These are phyloP conservation scores for Chamaenerion angustifolium DNA, from an alignment of 345 rosid species.

Conservation along the genomic window DNA sequence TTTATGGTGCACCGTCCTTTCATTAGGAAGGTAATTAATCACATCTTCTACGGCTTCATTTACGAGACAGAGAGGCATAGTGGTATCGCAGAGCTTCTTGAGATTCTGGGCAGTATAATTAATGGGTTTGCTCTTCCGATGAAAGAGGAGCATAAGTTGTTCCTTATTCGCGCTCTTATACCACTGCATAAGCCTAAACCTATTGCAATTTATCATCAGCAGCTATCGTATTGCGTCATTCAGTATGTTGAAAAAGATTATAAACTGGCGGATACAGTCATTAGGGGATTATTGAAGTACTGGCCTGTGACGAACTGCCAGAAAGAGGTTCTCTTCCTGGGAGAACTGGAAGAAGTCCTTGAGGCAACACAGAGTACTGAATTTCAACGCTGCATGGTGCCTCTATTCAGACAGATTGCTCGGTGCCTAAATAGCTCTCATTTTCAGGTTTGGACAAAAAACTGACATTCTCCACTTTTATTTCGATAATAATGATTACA, in stretches of 20 bases:
- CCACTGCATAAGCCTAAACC: conserved; percentile 85
- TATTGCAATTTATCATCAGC: conserved; percentile 57
- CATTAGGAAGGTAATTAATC: conserved; percentile 64
- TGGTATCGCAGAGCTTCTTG: conserved; percentile 72
- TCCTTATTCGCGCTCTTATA: conserved; percentile 74
- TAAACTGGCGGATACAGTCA: conserved; percentile 72
- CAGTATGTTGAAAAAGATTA: conserved; percentile 94
- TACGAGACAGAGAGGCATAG: conserved; percentile 82
- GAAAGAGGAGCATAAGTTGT: conserved; percentile 88
- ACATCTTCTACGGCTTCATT: conserved; percentile 71
- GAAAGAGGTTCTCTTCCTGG: conserved; percentile 82
- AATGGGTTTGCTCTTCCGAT: conserved; percentile 92
- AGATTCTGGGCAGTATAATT: conserved; percentile 79
- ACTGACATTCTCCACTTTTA: no score
- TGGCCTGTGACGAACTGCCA: conserved; percentile 86
- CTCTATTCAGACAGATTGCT: conserved; percentile 68
- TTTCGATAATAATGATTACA: not conserved
- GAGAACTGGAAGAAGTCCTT: conserved; percentile 87
- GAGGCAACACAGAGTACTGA: conserved; percentile 78
- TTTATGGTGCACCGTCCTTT: conserved; percentile 87
- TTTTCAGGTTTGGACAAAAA: conserved; percentile 52
- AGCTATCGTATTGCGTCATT: conserved; percentile 62
- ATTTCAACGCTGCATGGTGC: conserved; percentile 77
- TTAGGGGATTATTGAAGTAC: conserved; percentile 70
- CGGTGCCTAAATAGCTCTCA: conserved; percentile 79